Evolutionary conservation across 352 stramenopile species (phyloP), one percentile per base, ranked within the genome.

Genomic region (Thraustochytrium aureum): DNA sequence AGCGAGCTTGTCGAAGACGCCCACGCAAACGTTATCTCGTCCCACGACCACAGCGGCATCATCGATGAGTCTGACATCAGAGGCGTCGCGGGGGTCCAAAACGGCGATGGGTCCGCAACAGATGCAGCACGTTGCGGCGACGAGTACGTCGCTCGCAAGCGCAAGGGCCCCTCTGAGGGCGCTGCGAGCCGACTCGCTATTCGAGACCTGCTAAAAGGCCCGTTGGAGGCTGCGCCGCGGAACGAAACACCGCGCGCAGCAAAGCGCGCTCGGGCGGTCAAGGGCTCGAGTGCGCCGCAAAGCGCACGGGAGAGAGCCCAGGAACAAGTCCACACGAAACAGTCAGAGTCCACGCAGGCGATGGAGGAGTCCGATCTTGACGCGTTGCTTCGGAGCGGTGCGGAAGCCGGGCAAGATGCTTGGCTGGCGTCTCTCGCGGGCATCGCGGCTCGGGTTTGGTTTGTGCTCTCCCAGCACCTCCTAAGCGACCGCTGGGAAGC

Each of bases 401-500:
- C 50, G 5, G 20, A 26, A 7, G 5, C 35, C 10, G 17, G 17
- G 30, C 22, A 60, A 22, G 4, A 7, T 60, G n/a, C 12, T 60
- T 73, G 22, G 12, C 14, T 22, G 62, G 62, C 26, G 45, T 17
- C 10, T 38, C 62, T 10, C 12, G 30, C 35, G 12, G 62, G 38
- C n/a, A 14, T 52, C 20, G 14, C 35, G 6, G n/a, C 62, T 10
- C n/a, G 62, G 17, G 64, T 61, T 17, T 79, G 69, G 69, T 14
- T 73, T 20, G 17, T 79, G 4, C 52, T 79, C 20, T 38, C 59
- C 14, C 69, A 79, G 26, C 26, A 79, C 61, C 33, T 79, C 4
- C 56, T 79, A 12, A 79, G 69, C 38, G 50, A 79, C 32, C 30
- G 69, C 69, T 79, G 69, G 69, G 69, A 79, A 35, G 47, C 69